Base-by-base conservation (phyloP, 202 grass and related monocot genomes). In the Schoenoplectus tabernaemontani region DNA sequence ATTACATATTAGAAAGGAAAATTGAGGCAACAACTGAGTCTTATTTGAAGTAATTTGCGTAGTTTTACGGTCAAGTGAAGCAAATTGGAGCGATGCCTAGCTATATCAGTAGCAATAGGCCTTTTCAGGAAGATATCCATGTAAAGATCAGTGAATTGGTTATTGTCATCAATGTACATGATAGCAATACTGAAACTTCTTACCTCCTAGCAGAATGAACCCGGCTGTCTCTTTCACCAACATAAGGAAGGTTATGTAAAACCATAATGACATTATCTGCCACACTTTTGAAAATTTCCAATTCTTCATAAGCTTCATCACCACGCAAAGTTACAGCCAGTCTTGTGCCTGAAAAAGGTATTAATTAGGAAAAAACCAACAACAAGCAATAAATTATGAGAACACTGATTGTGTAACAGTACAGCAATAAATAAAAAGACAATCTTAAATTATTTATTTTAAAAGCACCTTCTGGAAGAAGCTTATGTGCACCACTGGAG, bases 201-300 rank as follows among this genome's bases (percentile, higher is more conserved):
- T 89, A 96, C 96, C 90, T 93, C 85, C 96, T 92, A 72, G 82
- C 90, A 38, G 96, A 79, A 43, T 99, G 92, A 79, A 93, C 91
- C 71, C 92, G 84, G 76, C 96, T 89, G 71, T 89, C 90, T 80
- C 85, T 95, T 57, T 95, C 86, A 66, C 92, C 92, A 39, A 78
- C 71, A 82, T 87, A 96, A 63, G 96, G 90, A 88, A 93, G 72
- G 34, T 66, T 87, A 85, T 96, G 96, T 79, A 99, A 62, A 76
- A 95, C 68, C 96, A 95, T 93, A 28, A 81, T 96, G 73, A 99
- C 84, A 87, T 91, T 81, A 87, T 90, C 86, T 80, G 58, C 60
- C 54, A 91, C 84, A 72, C 78, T 79, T 79, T 99, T 95, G 34
- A 99, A 38, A 61, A 88, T 76, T 85, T 93, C 90, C 83, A 99